phyloP scores from a whole-genome alignment of 768 basidiomycete genomes.

The Boletus pseudo-olivaceus region DNA sequence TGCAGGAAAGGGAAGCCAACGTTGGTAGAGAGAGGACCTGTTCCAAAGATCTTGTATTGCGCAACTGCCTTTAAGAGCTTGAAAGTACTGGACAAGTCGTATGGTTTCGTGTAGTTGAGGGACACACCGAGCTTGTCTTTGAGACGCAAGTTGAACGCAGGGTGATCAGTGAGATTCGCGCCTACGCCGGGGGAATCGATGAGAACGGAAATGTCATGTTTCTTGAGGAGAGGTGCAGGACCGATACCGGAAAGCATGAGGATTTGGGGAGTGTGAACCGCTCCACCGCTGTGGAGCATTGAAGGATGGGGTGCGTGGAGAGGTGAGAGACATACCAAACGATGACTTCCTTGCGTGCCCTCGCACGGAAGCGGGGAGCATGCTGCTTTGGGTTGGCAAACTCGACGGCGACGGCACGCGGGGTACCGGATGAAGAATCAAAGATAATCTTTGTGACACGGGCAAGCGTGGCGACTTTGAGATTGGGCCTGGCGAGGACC shows the following conservation, averaged over 20 bases:
- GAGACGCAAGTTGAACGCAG: slow-evolving; percentile 48
- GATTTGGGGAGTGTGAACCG: slow-evolving; percentile 64
- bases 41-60: slow-evolving; percentile 43
- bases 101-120: slow-evolving; percentile 36
- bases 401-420: slow-evolving; percentile 60
- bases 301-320: neutral
- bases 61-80: slow-evolving; percentile 33
- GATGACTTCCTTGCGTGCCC: slow-evolving; percentile 57
- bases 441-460: slow-evolving; percentile 59
- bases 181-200: slow-evolving; percentile 74
- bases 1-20: slow-evolving; percentile 30
- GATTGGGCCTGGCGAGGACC: slow-evolving; percentile 61
- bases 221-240: slow-evolving; percentile 52
- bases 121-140: slow-evolving; percentile 48
- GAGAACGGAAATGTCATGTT: slow-evolving; percentile 51
- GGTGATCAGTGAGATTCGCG: slow-evolving; percentile 68
- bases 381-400: slow-evolving; percentile 38
- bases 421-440: slow-evolving; percentile 36
- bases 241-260: slow-evolving; percentile 78
- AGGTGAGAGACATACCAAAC: slow-evolving; percentile 43
- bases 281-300: slow-evolving; percentile 45
- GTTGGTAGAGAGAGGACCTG: slow-evolving; percentile 52
- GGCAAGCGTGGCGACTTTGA: slow-evolving; percentile 56
- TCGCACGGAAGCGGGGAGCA: slow-evolving; percentile 38
- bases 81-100: slow-evolving; percentile 12